A percentile compares a stretch with the other conserved stretches of the same genome.
phyloP scores from a whole-genome alignment of 768 basidiomycete genomes.

The Podaxis carcinomalis region DNA sequence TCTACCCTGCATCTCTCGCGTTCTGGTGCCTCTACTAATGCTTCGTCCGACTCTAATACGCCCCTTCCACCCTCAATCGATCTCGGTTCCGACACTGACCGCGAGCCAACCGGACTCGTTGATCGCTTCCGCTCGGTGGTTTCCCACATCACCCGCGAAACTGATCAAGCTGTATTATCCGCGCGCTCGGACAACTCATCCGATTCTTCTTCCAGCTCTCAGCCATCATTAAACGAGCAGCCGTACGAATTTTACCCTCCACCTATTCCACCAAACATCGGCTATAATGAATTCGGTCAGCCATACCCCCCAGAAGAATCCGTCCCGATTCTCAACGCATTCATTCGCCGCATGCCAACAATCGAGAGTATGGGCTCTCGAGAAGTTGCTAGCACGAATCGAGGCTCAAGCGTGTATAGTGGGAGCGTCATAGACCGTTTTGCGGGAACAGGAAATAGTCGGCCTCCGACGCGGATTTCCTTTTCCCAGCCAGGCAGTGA shows the following conservation, averaged over 20 bases:
- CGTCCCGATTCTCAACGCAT: constrained; percentile 58
- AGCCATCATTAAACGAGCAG: constrained; percentile 13
- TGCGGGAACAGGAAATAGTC: constrained; percentile 20
- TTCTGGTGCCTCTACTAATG: not conserved
- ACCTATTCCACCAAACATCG: constrained; percentile 26
- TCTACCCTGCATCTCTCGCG: constrained; percentile 5
- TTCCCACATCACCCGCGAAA: constrained; percentile 46
- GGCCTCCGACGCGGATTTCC: constrained; percentile 37
- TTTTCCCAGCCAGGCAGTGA: constrained; percentile 22
- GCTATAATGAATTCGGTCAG: constrained; percentile 45
- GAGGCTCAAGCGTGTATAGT: constrained; percentile 18
- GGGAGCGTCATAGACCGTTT: constrained; percentile 12
- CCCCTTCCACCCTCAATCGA: constrained; percentile 1
- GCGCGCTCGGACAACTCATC: constrained; percentile 26
- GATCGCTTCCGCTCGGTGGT: constrained; percentile 50
- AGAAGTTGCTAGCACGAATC: constrained; percentile 39
- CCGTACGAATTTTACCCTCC: constrained; percentile 25
- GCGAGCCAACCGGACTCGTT: constrained; percentile 37
- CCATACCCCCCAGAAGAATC: constrained; percentile 46
- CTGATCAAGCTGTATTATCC: constrained; percentile 41
- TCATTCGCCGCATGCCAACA: constrained; percentile 73
- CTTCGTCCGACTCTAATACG: not conserved
- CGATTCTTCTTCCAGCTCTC: constrained; percentile 5
- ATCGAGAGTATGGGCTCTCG: constrained; percentile 74
- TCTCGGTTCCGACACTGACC: constrained; percentile 22